Evolutionary conservation across 306 rosid species (phyloP), one percentile per base, ranked within the genome.

Genomic region (Fragaria vesca): DNA sequence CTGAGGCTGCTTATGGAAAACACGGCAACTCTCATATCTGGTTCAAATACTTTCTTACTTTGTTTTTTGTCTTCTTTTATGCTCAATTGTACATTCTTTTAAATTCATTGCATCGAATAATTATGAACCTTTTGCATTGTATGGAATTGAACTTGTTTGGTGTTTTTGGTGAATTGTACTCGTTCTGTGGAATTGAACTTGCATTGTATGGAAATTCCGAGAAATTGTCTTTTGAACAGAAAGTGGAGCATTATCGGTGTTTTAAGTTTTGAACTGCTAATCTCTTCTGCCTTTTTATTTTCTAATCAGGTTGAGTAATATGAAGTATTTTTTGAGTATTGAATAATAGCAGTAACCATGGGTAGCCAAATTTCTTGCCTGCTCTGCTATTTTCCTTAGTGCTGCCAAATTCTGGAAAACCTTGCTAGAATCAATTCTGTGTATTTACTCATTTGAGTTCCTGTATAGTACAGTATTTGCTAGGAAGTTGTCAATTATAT

Each of bases 41-140:
- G 18, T 8, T 32, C 28, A 60, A 75, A 61, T 55, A 58, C 40
- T 17, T 28, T 74, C 76, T 10, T 40, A 20, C 30, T 54, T n/a
- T 20, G 47, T 26, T 18, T 66, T 74, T 4, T 73, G 42, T 74
- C 43, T 13, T n/a, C 47, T 43, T 67, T n/a, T 73, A 21, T 45
- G 55, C 74, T 73, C 66, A 38, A 48, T 38, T 69, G 78, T 82
- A 73, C 75, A 76, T 82, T 28, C 71, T 61, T 61, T 62, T 34
- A 43, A 24, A 43, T 66, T 71, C 1, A 6, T 55, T 48, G 28
- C 67, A 43, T 9, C 36, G 15, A 71, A 55, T 74, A 66, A 76
- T 38, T 66, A 48, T 66, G 74, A 70, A 48, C 47, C 3, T 43
- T 58, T 36, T 73, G 34, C 24, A 20, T 78, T 46, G 48, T n/a